Evolutionary conservation across 2,329 filamentous ascomycete genomes (phyloP), one percentile per base, ranked within the genome.

Genomic region (Claviceps arundinis): DNA sequence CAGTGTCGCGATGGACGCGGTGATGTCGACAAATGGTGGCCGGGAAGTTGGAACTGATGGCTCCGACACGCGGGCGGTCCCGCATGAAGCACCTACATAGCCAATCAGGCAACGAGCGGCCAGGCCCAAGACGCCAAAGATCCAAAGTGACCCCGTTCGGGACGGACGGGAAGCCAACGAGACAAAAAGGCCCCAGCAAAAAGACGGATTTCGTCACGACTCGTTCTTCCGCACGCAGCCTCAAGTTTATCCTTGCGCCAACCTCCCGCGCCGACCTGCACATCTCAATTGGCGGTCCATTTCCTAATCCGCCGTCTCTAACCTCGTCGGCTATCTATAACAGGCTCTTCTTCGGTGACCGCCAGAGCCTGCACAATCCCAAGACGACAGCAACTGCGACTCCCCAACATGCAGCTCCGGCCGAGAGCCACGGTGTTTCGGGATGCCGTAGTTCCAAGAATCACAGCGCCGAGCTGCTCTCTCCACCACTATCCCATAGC

Each of bases 371-470:
- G 30, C 30, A 34, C 9, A 34, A 34, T 34, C 3, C 4, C 30
- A 34, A 34, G 30, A 11, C 30, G 30, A 34, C 4, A 34, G 30
- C 30, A 34, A 34, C 37, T 44, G 19, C 24, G 40, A 37, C 46
- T 47, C 22, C 17, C 41, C 26, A 49, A 46, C 30, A 81, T 81
- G 76, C 77, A 72, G 68, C 71, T 80, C 65, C 74, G 72, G 65
- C 68, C 72, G 55, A 72, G 75, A 70, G 72, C 76, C 65, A 71
- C 71, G 60, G 65, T 68, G 68, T 71, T 80, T 61, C 68, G 71
- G 54, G 64, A 68, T 59, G 67, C 69, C 57, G 58, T 62, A 55
- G 56, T 56, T 53, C 57, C 59, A 57, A 63, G 61, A 26, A 59
- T 64, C 48, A 51, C 56, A 42, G 56, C 60, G 43, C 59, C 63